A percentile compares a stretch with the other conserved stretches of the same genome.
Evolutionary conservation across 257 asterid genomes (phyloP).

Genomic region (Handroanthus guayacan): DNA sequence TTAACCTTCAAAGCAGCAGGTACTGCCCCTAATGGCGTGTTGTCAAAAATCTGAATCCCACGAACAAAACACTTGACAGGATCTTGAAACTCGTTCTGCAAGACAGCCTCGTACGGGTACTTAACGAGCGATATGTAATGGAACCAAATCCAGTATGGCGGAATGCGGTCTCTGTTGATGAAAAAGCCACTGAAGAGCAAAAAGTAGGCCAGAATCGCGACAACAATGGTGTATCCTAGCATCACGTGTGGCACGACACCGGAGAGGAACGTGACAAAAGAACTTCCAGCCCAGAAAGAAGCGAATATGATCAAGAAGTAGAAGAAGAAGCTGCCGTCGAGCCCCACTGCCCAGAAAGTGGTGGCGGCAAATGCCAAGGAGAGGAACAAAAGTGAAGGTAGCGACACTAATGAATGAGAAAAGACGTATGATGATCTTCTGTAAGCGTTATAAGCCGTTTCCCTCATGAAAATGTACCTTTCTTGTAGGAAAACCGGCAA

Average conservation of each 20-base stretch:
- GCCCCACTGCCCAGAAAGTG: slow-evolving; percentile 31
- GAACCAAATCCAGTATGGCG: slow-evolving; percentile 66
- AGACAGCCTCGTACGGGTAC: slow-evolving; percentile 34
- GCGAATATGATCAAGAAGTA: slow-evolving; percentile 23
- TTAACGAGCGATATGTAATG: slow-evolving; percentile 54
- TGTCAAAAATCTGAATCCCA: slow-evolving; percentile 58
- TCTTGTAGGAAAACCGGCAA: slow-evolving; percentile 28
- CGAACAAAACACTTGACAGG: slow-evolving; percentile 48
- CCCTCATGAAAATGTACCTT: slow-evolving; percentile 29
- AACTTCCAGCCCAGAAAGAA: slow-evolving; percentile 22
- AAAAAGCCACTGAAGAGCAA: slow-evolving; percentile 51
- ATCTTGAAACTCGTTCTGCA: slow-evolving; percentile 54
- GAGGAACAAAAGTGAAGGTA: slow-evolving; percentile 6
- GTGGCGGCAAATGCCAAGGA: slow-evolving; percentile 9
- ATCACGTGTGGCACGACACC: slow-evolving; percentile 28
- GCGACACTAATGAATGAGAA: slow-evolving; percentile 10
- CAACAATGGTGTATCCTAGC: slow-evolving; percentile 24
- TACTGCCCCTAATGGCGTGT: slow-evolving; percentile 46
- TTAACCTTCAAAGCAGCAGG: slow-evolving; percentile 44
- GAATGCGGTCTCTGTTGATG: slow-evolving; percentile 60
- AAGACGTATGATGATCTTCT: slow-evolving; percentile 21
- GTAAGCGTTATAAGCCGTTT: slow-evolving; percentile 24
- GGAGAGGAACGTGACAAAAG: slow-evolving; percentile 27
- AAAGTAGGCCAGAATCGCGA: slow-evolving; percentile 18
- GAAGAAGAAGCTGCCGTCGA: slow-evolving; percentile 29